Evolutionary conservation across 306 rosid genomes (phyloP), one percentile per base, ranked within the genome.

Genomic region (Trifolium dubium): DNA sequence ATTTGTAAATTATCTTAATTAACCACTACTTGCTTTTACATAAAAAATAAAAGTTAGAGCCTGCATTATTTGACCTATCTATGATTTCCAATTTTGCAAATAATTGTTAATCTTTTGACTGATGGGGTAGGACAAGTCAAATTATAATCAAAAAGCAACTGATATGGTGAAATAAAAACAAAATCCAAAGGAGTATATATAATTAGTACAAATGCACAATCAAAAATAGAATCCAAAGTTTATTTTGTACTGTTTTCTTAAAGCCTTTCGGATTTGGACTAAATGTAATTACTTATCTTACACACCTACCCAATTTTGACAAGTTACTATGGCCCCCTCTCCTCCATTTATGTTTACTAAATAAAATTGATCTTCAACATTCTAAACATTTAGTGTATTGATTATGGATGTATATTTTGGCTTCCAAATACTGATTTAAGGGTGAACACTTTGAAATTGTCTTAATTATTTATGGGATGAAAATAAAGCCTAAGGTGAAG

Each of bases 81-180:
- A 37, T 43, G 13, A 37, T 7, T 7, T 4, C 14, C 15, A 63
- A 63, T 63, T 72, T 60, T 37, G 15, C 11, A 32, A 61, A 56
- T 55, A 75, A 54, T 75, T 70, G 68, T 41, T 17, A n/a, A 47
- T 62, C 17, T 43, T 41, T 40, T 41, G 29, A 59, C 2, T 71
- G 50, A 65, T 56, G 64, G 64, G 64, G 74, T 61, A 66, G 32
- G 64, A 17, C 44, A 53, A 53, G 82, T 83, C 81, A 79, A 83
- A 75, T 67, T 47, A 18, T 64, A 2, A 71, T 75, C 23, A 83
- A 79, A 78, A 83, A 72, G 74, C 37, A 49, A 60, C 66, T 14
- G 32, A 73, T 75, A 29, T 14, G 74, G 58, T 62, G 65, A 77
- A 73, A 32, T 68, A 6, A 47, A 59, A 59, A 59, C 14, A 8